These are phyloP conservation scores for Atalantia buxifolia DNA, from an alignment of 345 rosid species.

Conservation along the genomic window DNA sequence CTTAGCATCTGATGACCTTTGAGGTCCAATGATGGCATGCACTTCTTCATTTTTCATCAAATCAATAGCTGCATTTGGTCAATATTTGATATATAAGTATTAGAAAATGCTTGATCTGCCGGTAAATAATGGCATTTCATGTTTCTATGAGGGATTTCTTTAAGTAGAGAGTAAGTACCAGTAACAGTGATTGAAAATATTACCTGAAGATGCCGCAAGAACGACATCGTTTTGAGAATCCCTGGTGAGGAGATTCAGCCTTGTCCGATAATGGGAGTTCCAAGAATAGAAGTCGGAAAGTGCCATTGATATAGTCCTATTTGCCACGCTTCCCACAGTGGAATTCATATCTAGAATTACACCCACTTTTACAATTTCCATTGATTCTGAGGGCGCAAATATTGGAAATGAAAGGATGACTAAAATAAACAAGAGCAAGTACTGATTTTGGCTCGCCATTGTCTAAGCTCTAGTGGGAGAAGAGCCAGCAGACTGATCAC, in stretches of 20 bases:
- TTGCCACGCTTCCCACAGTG: constrained; percentile 6
- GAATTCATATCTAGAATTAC: constrained; percentile 35
- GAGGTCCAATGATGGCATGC: constrained; percentile 29
- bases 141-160: no score
- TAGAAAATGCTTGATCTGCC: not conserved
- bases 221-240: constrained; percentile 30
- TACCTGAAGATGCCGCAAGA: constrained; percentile 36
- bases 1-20: constrained; percentile 14
- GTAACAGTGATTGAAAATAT: not conserved
- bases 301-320: constrained; percentile 25
- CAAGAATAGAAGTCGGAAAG: constrained; percentile 23
- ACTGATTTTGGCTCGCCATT: not conserved
- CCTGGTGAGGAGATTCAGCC: constrained; percentile 17
- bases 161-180: no score
- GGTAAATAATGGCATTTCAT: not conserved
- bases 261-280: constrained; percentile 24
- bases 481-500: not conserved
- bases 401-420: not conserved
- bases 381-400: not conserved
- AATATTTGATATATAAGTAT: not conserved
- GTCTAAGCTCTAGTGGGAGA: not conserved
- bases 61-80: constrained; percentile 33
- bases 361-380: constrained; percentile 23
- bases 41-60: constrained; percentile 27
- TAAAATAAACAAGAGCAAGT: not conserved